Percentiles rank a stretch among this genome's conserved stretches.
phyloP scores from a whole-genome alignment of 176 grass and related monocot species.

The Aegilops umbellulata region DNA sequence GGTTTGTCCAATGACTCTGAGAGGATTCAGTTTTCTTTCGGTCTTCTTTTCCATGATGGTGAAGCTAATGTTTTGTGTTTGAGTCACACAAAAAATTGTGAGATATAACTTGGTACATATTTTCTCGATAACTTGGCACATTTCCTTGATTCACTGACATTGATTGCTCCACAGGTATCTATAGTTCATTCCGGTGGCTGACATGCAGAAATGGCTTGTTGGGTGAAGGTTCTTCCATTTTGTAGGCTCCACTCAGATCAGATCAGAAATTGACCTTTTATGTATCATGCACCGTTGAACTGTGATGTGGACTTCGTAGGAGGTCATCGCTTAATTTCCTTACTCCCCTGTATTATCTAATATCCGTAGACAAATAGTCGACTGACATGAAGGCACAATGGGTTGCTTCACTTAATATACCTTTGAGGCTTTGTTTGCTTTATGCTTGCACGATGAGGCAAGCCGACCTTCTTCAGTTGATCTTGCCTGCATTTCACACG shows the following conservation, averaged over 20 bases:
- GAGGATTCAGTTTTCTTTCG: neutral
- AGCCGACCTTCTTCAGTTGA: neutral
- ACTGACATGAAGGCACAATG: neutral
- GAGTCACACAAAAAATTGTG: neutral
- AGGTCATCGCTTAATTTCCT: neutral
- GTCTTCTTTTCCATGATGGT: neutral
- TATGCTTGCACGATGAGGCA: neutral
- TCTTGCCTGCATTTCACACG: no score
- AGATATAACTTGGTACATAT: neutral
- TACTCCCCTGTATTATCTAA: neutral
- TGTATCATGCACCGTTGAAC: neutral
- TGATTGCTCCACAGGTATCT: neutral
- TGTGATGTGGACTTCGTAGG: neutral
- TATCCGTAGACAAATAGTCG: neutral
- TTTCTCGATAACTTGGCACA: neutral
- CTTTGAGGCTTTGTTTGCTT: neutral
- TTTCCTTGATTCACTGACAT: neutral
- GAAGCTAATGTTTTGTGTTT: neutral
- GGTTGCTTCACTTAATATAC: neutral
- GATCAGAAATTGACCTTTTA: neutral
- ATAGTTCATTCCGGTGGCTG: neutral
- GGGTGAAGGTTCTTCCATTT: neutral
- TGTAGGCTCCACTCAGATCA: neutral
- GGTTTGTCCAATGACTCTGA: neutral
- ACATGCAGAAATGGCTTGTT: neutral